Percentiles rank a stretch among this genome's conserved stretches.
phyloP scores from a whole-genome alignment of 257 asterid genomes.

The Leonotis leonurus region DNA sequence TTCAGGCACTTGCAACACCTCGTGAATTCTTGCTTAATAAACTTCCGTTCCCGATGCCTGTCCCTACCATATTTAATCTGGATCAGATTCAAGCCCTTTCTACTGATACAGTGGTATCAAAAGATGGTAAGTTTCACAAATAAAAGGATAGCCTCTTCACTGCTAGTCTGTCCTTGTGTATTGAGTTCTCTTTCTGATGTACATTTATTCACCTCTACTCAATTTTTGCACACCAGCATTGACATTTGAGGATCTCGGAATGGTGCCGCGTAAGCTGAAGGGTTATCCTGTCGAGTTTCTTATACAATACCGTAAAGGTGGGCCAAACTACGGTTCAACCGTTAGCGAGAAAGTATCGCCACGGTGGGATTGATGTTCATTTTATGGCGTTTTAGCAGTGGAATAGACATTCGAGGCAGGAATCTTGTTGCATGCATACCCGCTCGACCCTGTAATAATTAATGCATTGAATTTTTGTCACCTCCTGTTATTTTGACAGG shows the following conservation, averaged over 20 bases:
- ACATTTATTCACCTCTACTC: constrained; percentile 47
- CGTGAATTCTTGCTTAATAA: constrained; percentile 75
- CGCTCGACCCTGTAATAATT: constrained; percentile 3
- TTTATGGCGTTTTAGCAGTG: not conserved
- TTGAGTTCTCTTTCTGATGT: too few species aligned
- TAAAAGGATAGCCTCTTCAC: not conserved
- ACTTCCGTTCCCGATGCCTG: constrained; percentile 93
- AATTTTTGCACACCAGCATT: constrained; percentile 74
- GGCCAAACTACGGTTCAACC: constrained; percentile 88
- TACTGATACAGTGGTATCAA: constrained; percentile 67
- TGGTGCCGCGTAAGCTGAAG: constrained; percentile 69
- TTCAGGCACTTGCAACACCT: constrained; percentile 83
- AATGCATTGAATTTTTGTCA: not conserved
- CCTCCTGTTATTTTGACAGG: not conserved
- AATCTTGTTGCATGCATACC: constrained; percentile 9
- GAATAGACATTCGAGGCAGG: constrained; percentile 3
- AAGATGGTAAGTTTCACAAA: constrained; percentile 44
- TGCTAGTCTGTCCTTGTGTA: too few species aligned
- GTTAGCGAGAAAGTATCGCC: constrained; percentile 68
- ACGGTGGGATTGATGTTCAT: constrained; percentile 40
- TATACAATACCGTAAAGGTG: constrained; percentile 83
- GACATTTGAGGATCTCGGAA: constrained; percentile 68
- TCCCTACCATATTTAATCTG: constrained; percentile 75
- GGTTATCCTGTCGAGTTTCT: constrained; percentile 88
- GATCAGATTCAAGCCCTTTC: constrained; percentile 65